Percentiles rank a stretch among this genome's conserved stretches.
Evolutionary conservation across 805 yeast genomes (phyloP).

Genomic region (Teunomyces funiuensis): DNA sequence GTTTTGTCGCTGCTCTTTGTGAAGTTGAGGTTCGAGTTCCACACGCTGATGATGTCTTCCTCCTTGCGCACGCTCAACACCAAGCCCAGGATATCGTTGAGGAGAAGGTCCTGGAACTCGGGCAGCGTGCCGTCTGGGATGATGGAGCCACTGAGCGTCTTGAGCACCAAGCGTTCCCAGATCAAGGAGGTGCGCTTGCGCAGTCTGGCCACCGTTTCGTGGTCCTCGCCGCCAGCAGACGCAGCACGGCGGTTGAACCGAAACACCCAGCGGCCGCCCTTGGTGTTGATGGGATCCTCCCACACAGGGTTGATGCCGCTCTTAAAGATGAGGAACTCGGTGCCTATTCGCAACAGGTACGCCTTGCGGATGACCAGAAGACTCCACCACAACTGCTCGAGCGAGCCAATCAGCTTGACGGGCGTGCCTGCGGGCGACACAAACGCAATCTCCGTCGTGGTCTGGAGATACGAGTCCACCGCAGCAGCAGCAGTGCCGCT

Average conservation of each 20-base stretch:
- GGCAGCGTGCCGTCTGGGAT: conserved; percentile 37
- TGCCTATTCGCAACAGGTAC: conserved; percentile 41
- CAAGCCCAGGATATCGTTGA: conserved; percentile 57
- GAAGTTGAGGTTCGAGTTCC: conserved; percentile 55
- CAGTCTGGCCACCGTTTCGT: conserved; percentile 21
- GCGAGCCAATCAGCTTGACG: conserved; percentile 39
- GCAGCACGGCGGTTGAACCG: conserved; percentile 43
- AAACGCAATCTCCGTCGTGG: conserved; percentile 40
- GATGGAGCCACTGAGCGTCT: conserved; percentile 50
- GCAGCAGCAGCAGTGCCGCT: conserved; percentile 21
- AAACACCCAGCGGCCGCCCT: conserved; percentile 66
- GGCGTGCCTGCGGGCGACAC: conserved; percentile 12
- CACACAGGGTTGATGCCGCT: conserved; percentile 63
- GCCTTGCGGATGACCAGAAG: conserved; percentile 40
- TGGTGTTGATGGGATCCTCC: conserved; percentile 62
- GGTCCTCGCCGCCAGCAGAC: conserved; percentile 8
- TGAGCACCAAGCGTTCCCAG: conserved; percentile 58
- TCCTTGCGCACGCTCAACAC: conserved; percentile 59
- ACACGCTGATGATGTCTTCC: conserved; percentile 58
- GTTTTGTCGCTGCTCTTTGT: conserved; percentile 22
- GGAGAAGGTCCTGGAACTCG: conserved; percentile 36
- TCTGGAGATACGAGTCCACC: conserved; percentile 46
- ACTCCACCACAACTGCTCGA: conserved; percentile 55
- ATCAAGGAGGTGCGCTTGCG: conserved; percentile 41
- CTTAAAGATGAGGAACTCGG: conserved; percentile 58